A percentile compares a stretch with the other conserved stretches of the same genome.
Conservation (phyloP, 495 filamentous ascomycete species). For the Aspergillus indologenus region DNA sequence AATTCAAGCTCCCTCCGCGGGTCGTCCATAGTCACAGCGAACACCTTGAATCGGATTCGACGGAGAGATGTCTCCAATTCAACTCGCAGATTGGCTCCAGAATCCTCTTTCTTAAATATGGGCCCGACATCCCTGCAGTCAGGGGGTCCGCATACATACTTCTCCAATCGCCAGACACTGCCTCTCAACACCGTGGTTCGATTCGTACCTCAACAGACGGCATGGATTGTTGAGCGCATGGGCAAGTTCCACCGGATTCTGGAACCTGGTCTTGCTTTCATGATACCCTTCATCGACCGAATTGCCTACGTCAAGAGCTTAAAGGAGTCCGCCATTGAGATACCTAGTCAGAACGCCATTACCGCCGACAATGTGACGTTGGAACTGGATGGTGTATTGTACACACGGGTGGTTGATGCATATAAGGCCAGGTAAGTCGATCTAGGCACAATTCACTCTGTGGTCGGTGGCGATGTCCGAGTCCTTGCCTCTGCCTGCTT, state of each 20-base stretch:
- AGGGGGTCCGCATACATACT: slow-evolving; percentile 43
- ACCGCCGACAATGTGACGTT: slow-evolving; percentile 97
- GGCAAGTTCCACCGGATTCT: slow-evolving; percentile 92
- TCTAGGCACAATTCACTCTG: slow-evolving; percentile 2
- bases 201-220: slow-evolving; percentile 97
- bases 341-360: slow-evolving; percentile 93
- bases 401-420: slow-evolving; percentile 92
- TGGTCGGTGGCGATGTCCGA: background rate
- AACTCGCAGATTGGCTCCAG: slow-evolving; percentile 31
- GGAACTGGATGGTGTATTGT: slow-evolving; percentile 92
- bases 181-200: slow-evolving; percentile 93
- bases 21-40: slow-evolving; percentile 20
- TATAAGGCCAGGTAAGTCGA: slow-evolving; percentile 81
- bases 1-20: slow-evolving; percentile 16
- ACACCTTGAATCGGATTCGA: slow-evolving; percentile 27
- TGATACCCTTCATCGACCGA: slow-evolving; percentile 88
- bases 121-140: slow-evolving; percentile 17
- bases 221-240: slow-evolving; percentile 99
- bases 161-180: slow-evolving; percentile 60
- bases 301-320: slow-evolving; percentile 97
- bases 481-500: slow-evolving; percentile 9
- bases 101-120: slow-evolving; percentile 30
- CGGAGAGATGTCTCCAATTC: slow-evolving; percentile 36
- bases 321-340: slow-evolving; percentile 95
- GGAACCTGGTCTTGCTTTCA: slow-evolving; percentile 82